Conservation (phyloP, 169 alveolate genomes). For the Eimeria brunetti region DNA sequence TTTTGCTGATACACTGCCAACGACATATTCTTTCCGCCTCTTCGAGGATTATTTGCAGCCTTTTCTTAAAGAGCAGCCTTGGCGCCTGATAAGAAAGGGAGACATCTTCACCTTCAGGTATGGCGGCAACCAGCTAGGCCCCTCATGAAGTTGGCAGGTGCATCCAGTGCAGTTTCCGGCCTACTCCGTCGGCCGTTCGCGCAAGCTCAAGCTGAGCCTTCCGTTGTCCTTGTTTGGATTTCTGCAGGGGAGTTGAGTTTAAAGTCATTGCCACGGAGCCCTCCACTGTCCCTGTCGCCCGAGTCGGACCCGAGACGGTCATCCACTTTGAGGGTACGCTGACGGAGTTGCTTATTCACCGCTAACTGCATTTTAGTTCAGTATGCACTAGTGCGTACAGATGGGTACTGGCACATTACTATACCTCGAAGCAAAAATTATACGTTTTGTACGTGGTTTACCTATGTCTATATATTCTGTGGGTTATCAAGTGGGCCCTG, state of each 20-base stretch:
- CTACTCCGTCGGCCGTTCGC: not conserved
- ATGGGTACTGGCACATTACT: not conserved
- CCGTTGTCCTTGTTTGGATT: not conserved
- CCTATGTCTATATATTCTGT: not conserved
- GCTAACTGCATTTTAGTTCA: not conserved
- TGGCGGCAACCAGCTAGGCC: not conserved
- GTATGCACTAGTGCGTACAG: not conserved
- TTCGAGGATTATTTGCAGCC: slow-evolving; percentile 86
- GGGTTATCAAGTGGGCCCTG: not conserved
- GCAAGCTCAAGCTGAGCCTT: not conserved
- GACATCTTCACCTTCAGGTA: slow-evolving; percentile 84
- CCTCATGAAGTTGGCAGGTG: not conserved
- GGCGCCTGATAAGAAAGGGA: slow-evolving; percentile 82
- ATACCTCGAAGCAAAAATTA: not conserved
- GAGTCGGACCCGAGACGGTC: slow-evolving; percentile 81
- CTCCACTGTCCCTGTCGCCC: slow-evolving; percentile 64
- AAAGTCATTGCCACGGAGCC: slow-evolving; percentile 83
- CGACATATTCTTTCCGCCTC: slow-evolving; percentile 84
- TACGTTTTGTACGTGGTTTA: not conserved
- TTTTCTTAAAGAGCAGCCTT: slow-evolving; percentile 79
- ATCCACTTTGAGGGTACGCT: slow-evolving; percentile 46
- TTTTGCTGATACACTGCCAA: slow-evolving; percentile 86
- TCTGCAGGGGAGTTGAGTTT: slow-evolving; percentile 86
- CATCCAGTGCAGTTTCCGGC: not conserved
- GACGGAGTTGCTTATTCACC: not conserved